phyloP scores from a whole-genome alignment of 805 yeast species.

The Cephaloascus albidus region DNA sequence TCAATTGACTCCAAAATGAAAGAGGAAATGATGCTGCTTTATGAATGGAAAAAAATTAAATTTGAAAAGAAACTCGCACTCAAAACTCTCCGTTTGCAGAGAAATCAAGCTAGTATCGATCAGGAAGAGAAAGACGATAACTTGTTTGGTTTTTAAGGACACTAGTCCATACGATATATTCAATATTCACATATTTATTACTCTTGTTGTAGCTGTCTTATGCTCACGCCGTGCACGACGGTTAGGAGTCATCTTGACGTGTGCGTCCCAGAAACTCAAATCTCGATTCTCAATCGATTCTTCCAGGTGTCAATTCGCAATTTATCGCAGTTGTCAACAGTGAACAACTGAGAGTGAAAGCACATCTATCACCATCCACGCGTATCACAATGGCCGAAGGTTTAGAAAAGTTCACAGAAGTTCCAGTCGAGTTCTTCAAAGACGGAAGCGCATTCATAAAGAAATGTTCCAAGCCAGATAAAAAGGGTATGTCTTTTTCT shows the following conservation, averaged over 20 bases:
- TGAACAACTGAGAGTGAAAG: not conserved
- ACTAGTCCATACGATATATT: not conserved
- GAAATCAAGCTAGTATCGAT: conserved; percentile 11
- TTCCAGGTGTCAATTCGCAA: too few species aligned
- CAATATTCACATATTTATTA: not conserved
- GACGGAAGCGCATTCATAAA: conserved; percentile 85
- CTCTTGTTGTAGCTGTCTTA: not conserved
- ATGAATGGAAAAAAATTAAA: conserved; percentile 6
- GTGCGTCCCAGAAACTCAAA: too few species aligned
- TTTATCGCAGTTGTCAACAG: too few species aligned
- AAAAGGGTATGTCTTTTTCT: conserved; percentile 44
- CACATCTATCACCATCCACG: too few species aligned
- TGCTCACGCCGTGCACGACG: too few species aligned
- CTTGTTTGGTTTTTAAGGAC: conserved; percentile 15
- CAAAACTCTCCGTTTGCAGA: conserved; percentile 14
- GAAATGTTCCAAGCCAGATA: conserved; percentile 89
- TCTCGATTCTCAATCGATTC: too few species aligned
- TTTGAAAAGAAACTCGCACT: conserved; percentile 9
- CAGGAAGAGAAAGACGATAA: conserved; percentile 18
- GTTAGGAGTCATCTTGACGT: too few species aligned
- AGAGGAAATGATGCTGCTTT: conserved; percentile 12
- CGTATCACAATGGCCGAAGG: conserved; percentile 43
- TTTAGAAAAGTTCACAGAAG: conserved; percentile 71
- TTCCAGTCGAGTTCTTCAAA: conserved; percentile 83
- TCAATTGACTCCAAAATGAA: conserved; percentile 19